These are phyloP conservation scores for Cytospora leucostoma DNA, from an alignment of 2,329 filamentous ascomycete species.

Conservation along the genomic window DNA sequence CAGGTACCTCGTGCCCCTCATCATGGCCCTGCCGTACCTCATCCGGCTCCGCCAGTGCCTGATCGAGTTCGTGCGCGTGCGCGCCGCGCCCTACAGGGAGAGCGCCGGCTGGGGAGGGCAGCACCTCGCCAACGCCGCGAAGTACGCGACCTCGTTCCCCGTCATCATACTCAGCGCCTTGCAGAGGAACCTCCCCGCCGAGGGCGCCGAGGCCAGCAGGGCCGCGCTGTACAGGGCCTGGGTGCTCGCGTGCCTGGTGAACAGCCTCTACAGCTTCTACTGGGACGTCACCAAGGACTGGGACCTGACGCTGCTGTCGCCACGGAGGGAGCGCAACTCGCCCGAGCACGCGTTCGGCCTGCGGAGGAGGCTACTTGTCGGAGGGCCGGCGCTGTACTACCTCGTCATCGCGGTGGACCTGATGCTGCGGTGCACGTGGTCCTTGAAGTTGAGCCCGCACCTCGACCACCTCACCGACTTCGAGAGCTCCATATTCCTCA, in stretches of 20 bases:
- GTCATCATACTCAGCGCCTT: constrained; percentile 80
- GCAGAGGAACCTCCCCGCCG: constrained; percentile 60
- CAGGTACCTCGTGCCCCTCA: constrained; percentile 74
- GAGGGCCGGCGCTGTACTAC: constrained; percentile 77
- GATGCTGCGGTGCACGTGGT: constrained; percentile 85
- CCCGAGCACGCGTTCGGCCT: constrained; percentile 75
- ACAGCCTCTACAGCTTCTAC: constrained; percentile 95
- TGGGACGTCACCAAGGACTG: constrained; percentile 98
- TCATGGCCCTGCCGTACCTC: constrained; percentile 78
- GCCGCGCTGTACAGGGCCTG: constrained; percentile 58
- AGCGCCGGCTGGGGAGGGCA: constrained; percentile 74
- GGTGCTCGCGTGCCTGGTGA: constrained; percentile 73
- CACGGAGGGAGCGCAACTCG: constrained; percentile 55
- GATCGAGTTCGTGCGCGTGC: constrained; percentile 79
- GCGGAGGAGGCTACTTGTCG: constrained; percentile 68
- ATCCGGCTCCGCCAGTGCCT: constrained; percentile 92
- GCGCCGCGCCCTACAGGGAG: constrained; percentile 55
- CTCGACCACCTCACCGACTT: constrained; percentile 83
- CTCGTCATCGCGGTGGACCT: constrained; percentile 76
- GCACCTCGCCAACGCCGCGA: constrained; percentile 89
- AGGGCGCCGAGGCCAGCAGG: constrained; percentile 41
- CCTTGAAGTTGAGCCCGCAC: constrained; percentile 79
- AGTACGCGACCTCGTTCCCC: constrained; percentile 93
- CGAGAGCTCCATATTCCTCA: constrained; percentile 83
- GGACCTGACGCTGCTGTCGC: constrained; percentile 83